These are phyloP conservation scores for Fusarium lateritium DNA, from an alignment of 2,329 filamentous ascomycete species.

Conservation along the genomic window DNA sequence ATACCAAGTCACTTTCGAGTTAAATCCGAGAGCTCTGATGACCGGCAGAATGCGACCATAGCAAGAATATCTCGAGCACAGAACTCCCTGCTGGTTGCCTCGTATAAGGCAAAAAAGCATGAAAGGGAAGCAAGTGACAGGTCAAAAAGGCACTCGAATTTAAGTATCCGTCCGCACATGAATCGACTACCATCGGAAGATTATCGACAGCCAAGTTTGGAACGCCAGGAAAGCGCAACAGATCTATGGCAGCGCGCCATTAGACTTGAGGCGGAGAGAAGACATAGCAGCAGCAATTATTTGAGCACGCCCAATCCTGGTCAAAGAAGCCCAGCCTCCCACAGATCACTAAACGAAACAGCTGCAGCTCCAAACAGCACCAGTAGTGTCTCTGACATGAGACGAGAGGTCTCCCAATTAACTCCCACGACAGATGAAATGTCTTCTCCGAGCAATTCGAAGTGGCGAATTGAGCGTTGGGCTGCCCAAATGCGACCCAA, in stretches of 20 bases:
- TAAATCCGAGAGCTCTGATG: constrained; percentile 19
- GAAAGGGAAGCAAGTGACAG: constrained; percentile 16
- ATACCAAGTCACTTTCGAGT: constrained; percentile 52
- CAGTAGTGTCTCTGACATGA: constrained; percentile 7
- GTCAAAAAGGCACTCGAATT: constrained; percentile 34
- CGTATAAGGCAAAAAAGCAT: neutral
- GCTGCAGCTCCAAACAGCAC: constrained; percentile 5
- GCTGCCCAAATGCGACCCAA: constrained; percentile 33
- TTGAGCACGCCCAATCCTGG: constrained; percentile 12
- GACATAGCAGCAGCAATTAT: constrained; percentile 27
- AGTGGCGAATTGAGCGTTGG: constrained; percentile 43
- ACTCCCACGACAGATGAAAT: constrained; percentile 36
- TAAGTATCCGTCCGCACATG: constrained; percentile 36
- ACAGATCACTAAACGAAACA: constrained; percentile 8
- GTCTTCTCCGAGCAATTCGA: constrained; percentile 19
- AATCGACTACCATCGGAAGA: constrained; percentile 20
- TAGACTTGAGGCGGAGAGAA: constrained; percentile 44
- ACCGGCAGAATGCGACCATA: neutral
- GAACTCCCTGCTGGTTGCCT: neutral
- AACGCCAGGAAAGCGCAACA: constrained; percentile 44
- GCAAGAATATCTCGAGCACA: neutral
- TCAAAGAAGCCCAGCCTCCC: constrained; percentile 6
- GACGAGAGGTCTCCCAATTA: constrained; percentile 24
- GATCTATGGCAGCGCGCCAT: constrained; percentile 50
- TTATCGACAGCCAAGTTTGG: constrained; percentile 22